phyloP scores from a whole-genome alignment of 1,284 basidiomycete species.

The Melampsora abietis-canadensis region DNA sequence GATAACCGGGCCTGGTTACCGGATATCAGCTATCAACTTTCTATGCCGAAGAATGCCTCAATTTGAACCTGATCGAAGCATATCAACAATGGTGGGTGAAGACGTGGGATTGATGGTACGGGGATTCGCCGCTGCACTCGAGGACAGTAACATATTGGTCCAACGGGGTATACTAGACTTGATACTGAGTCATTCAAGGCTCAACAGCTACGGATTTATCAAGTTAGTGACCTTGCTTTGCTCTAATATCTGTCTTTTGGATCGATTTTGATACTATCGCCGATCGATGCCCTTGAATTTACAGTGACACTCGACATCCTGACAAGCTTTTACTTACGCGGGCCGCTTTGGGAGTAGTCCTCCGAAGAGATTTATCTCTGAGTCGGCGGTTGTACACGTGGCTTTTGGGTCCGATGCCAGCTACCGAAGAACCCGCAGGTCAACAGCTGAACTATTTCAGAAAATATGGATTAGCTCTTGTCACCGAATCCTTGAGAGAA shows the following conservation, averaged over 20 bases:
- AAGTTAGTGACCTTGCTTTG: conserved; percentile 53
- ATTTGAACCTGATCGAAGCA: conserved; percentile 58
- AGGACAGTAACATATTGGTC: conserved; percentile 84
- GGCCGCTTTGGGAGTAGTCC: conserved; percentile 62
- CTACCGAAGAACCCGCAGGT: conserved; percentile 68
- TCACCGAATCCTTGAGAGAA: conserved; percentile 63
- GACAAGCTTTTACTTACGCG: conserved; percentile 50
- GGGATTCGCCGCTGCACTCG: conserved; percentile 80
- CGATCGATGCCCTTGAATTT: background rate
- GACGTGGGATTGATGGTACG: conserved; percentile 90
- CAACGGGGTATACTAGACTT: conserved; percentile 77
- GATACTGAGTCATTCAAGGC: conserved; percentile 67
- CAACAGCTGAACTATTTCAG: conserved; percentile 69
- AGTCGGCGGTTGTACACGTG: conserved; percentile 90
- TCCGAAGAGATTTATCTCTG: conserved; percentile 85
- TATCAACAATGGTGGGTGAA: conserved; percentile 69
- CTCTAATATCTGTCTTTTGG: background rate
- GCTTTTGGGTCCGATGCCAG: conserved; percentile 65
- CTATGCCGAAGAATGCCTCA: conserved; percentile 71
- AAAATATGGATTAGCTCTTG: conserved; percentile 65
- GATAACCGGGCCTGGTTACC: conserved; percentile 79
- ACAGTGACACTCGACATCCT: conserved; percentile 44
- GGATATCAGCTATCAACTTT: conserved; percentile 83
- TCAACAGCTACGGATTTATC: conserved; percentile 68
- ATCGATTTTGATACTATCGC: background rate